phyloP scores from a whole-genome alignment of 441 rosid genomes.

The Eruca vesicaria region DNA sequence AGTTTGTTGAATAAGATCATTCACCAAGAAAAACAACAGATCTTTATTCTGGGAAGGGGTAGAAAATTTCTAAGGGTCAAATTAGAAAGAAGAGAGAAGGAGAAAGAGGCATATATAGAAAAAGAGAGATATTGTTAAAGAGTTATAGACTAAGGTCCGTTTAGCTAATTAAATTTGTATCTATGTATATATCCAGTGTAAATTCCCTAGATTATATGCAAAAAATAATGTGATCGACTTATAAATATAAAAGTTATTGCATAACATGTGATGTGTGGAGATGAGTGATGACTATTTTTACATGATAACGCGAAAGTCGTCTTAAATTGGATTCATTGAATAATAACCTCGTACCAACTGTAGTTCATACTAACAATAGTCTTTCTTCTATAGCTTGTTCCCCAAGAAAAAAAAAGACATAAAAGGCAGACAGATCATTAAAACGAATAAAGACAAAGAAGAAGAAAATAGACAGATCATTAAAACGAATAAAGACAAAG shows the following conservation, averaged over 20 bases:
- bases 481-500: not conserved
- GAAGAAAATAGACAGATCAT: slow-evolving; percentile 9
- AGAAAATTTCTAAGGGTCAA: too few species aligned
- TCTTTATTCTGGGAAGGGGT: too few species aligned
- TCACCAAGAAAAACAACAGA: too few species aligned
- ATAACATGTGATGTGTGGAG: slow-evolving; percentile 1
- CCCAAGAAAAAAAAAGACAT: slow-evolving; percentile 23
- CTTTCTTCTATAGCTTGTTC: slow-evolving; percentile 10
- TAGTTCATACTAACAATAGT: slow-evolving; percentile 27
- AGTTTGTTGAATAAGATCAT: too few species aligned
- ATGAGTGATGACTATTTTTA: slow-evolving; percentile 26
- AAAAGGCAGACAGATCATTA: slow-evolving; percentile 18
- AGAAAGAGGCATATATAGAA: too few species aligned
- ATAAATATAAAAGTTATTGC: not conserved
- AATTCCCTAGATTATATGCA: too few species aligned
- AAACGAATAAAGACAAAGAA: not conserved
- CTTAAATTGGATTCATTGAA: slow-evolving; percentile 23
- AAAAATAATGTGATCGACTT: slow-evolving; percentile 5
- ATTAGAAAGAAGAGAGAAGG: too few species aligned
- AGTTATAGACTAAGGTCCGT: too few species aligned
- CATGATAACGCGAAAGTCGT: slow-evolving; percentile 27
- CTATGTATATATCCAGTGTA: too few species aligned
- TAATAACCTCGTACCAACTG: slow-evolving; percentile 31
- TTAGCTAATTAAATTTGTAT: too few species aligned
- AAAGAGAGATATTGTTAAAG: too few species aligned